Percentiles rank a stretch among this genome's conserved stretches.
Conservation (phyloP, 1,284 basidiomycete genomes). For the Ustilago sp. region DNA sequence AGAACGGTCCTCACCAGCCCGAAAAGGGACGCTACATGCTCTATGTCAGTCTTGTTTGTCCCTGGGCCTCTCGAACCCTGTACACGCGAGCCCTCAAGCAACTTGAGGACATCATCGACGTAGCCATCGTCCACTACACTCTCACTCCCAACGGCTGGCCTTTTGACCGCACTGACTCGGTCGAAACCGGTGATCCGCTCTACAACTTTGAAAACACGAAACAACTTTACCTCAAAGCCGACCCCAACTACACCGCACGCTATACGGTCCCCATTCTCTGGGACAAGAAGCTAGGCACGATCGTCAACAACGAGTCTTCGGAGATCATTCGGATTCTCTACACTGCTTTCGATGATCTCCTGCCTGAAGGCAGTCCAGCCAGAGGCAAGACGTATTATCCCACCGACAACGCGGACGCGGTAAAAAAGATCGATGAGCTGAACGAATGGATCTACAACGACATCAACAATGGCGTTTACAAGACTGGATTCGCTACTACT, state of each 20-base stretch:
- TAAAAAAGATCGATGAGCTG: slow-evolving; percentile 78
- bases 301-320: slow-evolving; percentile 79
- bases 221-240: slow-evolving; percentile 79
- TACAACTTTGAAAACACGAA: slow-evolving; percentile 41
- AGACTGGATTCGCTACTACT: slow-evolving; percentile 79
- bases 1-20: slow-evolving; percentile 79
- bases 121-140: slow-evolving; percentile 78
- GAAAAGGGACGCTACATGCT: slow-evolving; percentile 77
- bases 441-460: slow-evolving; percentile 79
- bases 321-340: slow-evolving; percentile 87
- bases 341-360: slow-evolving; percentile 66
- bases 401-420: slow-evolving; percentile 14
- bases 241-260: slow-evolving; percentile 71
- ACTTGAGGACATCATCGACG: slow-evolving; percentile 77
- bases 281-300: slow-evolving; percentile 87
- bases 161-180: slow-evolving; percentile 71
- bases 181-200: slow-evolving; percentile 69
- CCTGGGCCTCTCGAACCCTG: slow-evolving; percentile 90
- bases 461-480: slow-evolving; percentile 76
- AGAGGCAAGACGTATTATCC: slow-evolving; percentile 75
- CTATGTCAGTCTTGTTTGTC: slow-evolving; percentile 66
- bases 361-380: slow-evolving; percentile 35
- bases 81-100: slow-evolving; percentile 91
- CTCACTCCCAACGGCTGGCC: slow-evolving; percentile 90
- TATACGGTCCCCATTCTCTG: slow-evolving; percentile 79